phyloP scores from a whole-genome alignment of 2,329 filamentous ascomycete species.

The Leptographium flavum region DNA sequence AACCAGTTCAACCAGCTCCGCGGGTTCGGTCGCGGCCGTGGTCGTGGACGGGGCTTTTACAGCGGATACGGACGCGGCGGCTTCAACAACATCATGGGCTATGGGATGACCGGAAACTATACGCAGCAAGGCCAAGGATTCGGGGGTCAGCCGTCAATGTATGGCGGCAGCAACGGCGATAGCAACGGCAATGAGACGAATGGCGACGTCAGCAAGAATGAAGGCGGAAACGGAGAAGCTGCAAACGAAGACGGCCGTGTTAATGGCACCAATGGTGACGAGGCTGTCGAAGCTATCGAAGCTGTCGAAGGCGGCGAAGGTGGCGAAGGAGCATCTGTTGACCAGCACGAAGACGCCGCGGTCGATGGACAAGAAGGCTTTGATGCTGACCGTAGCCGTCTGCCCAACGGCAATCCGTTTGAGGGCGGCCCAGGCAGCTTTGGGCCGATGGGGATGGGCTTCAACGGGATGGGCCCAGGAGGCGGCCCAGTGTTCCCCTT shows the following conservation, averaged over 20 bases:
- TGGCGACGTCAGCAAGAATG: background rate
- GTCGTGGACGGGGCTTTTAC: conserved; percentile 49
- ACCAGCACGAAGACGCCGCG: background rate
- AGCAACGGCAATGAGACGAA: background rate
- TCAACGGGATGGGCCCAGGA: background rate
- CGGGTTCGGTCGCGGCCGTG: conserved; percentile 50
- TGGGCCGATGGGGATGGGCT: background rate
- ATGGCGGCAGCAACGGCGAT: background rate
- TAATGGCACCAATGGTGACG: background rate
- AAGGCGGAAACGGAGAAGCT: background rate
- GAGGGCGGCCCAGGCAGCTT: background rate
- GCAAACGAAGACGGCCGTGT: background rate
- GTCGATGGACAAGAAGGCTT: conserved; percentile 3
- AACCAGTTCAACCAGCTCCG: conserved; percentile 69
- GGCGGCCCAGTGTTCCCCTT: background rate
- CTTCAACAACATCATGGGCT: conserved; percentile 14
- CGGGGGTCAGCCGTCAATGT: background rate
- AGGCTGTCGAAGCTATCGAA: too few species aligned
- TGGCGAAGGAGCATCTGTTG: too few species aligned
- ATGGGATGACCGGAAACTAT: background rate
- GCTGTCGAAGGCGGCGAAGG: too few species aligned
- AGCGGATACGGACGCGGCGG: conserved; percentile 42
- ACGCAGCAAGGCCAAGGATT: conserved; percentile 1
- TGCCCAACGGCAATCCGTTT: background rate
- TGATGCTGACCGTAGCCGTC: background rate